Base-by-base conservation (phyloP, 1,284 basidiomycete genomes). In the Trametes hirsuta region DNA sequence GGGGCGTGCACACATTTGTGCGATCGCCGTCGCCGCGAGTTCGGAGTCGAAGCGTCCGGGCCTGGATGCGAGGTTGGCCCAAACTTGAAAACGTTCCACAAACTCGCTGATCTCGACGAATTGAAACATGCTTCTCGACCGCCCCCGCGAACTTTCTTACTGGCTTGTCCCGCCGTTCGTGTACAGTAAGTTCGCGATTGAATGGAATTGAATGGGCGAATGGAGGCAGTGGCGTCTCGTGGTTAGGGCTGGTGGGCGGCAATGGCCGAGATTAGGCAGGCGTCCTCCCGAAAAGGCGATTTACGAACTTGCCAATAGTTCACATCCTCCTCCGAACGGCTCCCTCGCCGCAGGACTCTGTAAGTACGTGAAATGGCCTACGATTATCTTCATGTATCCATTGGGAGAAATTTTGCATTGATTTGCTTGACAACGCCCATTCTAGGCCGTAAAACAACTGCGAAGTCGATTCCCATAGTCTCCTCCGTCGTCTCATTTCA, bases 181-280 rank as follows among this genome's bases (percentile, higher is more conserved):
- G 30, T 22, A 18, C 46, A 15, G 46, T 15, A 35, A 6, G 34
- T 34, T 34, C 30, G 10, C 46, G 9, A 42, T 6, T 11, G 35
- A 21, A 42, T 30, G 15, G 52, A 24, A 25, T 37, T 14, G 52
- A 9, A 40, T 18, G 34, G n/a, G 6, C 45, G 52, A 52, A 52
- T 52, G 50, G 48, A 12, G 12, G 50, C 30, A 30, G n/a, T 15
- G n/a, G 36, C n/a, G 21, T 12, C 21, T 36, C 53, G 53, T 53
- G 59, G 59, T 57, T 58, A 58, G 62, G 62, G 62, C 53, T 48
- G 39, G 50, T 47, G 47, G 41, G 54, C 68, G 68, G 68, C 68
- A 68, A 67, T 21, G 46, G 50, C 59, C 68, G 68, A 66, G 64
- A 68, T 69, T 68, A 64, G 63, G 60, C 51, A 53, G 64, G 58